Evolutionary conservation across 129 eudicot genomes (phyloP).

Genomic region (Flaveria bidentis): DNA sequence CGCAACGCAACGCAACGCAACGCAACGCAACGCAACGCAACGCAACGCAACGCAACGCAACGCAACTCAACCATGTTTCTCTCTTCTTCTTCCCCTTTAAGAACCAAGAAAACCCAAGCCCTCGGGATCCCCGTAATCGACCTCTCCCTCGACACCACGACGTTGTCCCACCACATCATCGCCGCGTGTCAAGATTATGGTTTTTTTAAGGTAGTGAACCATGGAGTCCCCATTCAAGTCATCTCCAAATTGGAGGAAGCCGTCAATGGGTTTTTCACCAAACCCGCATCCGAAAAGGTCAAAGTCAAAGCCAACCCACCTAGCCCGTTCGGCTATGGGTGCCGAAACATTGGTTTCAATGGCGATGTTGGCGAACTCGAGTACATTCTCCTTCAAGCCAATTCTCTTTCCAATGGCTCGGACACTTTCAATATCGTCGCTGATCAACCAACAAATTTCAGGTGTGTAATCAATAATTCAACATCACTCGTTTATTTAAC

Average conservation of each 20-base stretch:
- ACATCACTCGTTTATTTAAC: neutral
- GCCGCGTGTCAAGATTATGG: conserved; percentile 81
- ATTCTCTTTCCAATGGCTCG: conserved; percentile 32
- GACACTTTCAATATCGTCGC: conserved; percentile 36
- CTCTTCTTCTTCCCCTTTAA: conserved; percentile 45
- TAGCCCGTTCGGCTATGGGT: conserved; percentile 82
- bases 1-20: neutral
- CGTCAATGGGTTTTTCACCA: conserved; percentile 50
- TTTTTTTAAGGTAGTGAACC: conserved; percentile 74
- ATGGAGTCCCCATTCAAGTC: conserved; percentile 51
- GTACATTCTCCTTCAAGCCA: conserved; percentile 76
- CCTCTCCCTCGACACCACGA: conserved; percentile 46
- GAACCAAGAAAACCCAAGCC: conserved; percentile 60
- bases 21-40: neutral
- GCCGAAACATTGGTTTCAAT: conserved; percentile 70
- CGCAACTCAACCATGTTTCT: conserved; percentile 36
- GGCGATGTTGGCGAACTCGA: conserved; percentile 96
- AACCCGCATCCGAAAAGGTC: conserved; percentile 49
- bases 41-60: neutral
- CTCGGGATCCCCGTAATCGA: conserved; percentile 73
- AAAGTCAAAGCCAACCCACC: conserved; percentile 57
- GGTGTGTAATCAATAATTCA: conserved; percentile 39
- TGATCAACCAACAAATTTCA: conserved; percentile 55
- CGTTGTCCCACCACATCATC: conserved; percentile 40
- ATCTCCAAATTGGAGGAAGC: conserved; percentile 61